Evolutionary conservation across 2,329 filamentous ascomycete genomes (phyloP).

Genomic region (Botryotinia narcissicola): DNA sequence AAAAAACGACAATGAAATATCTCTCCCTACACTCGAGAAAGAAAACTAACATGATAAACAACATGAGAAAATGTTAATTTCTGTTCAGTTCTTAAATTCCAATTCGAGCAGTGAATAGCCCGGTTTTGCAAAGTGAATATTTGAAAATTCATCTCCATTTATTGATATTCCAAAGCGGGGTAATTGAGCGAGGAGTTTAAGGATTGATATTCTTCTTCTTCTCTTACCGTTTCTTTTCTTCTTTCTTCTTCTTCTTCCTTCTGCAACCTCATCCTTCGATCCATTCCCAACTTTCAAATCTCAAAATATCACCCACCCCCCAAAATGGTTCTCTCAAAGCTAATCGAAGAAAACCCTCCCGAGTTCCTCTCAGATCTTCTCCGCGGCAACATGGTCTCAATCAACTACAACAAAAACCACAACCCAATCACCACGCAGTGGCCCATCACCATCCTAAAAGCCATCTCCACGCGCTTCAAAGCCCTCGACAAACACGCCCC

Average conservation of each 20-base stretch:
- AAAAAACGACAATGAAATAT: too few relatives aligned
- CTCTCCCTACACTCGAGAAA: too few relatives aligned
- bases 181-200: background rate
- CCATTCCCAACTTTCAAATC: background rate
- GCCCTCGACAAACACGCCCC: background rate
- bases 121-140: background rate
- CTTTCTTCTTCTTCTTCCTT: too few relatives aligned
- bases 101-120: background rate
- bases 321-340: background rate
- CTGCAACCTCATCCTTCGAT: background rate
- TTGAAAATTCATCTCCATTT: background rate
- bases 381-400: background rate
- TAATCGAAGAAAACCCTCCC: background rate
- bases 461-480: background rate
- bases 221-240: background rate
- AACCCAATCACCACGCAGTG: background rate
- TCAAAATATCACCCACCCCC: background rate
- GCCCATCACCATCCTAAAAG: background rate
- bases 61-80: background rate
- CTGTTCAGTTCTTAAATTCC: background rate
- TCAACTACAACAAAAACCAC: background rate
- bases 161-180: background rate
- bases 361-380: background rate
- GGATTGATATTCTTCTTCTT: background rate
- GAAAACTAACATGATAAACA: background rate